Conservation (phyloP, 2,329 filamentous ascomycete species). For the Diaporthe velutina region DNA sequence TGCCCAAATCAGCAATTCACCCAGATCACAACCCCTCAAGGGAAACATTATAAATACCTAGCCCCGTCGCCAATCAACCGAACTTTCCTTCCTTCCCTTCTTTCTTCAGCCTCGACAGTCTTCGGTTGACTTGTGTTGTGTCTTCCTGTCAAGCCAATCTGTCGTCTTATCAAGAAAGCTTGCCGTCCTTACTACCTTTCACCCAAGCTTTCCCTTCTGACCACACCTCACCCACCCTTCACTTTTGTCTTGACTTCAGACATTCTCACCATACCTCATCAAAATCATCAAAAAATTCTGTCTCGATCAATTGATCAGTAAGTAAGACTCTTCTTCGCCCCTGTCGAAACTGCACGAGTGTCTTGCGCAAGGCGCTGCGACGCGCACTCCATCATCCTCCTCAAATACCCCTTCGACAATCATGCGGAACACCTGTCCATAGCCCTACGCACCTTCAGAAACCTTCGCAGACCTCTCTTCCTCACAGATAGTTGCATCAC, state of each 20-base stretch:
- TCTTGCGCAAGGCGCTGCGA: background rate
- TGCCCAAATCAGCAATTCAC: background rate
- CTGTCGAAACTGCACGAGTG: too few relatives aligned
- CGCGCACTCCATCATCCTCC: background rate
- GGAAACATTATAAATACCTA: background rate
- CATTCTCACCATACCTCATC: background rate
- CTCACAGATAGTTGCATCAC: too few relatives aligned
- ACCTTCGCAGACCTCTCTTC: too few relatives aligned
- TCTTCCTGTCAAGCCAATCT: background rate
- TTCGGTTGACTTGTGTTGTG: background rate
- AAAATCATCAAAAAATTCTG: background rate
- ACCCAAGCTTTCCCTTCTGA: background rate
- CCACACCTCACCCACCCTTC: background rate
- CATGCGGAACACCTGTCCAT: background rate
- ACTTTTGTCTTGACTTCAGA: background rate
- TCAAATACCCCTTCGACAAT: background rate
- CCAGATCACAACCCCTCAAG: background rate
- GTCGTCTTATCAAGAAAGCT: background rate
- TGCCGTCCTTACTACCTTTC: background rate
- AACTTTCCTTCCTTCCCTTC: background rate
- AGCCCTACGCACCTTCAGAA: too few relatives aligned
- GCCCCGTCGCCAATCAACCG: background rate
- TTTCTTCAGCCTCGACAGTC: background rate
- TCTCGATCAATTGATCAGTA: background rate
- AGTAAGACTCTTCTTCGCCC: background rate